A percentile compares a stretch with the other conserved stretches of the same genome.
phyloP scores from a whole-genome alignment of 495 filamentous ascomycete species.

The Rhizodiscina lignyota region DNA sequence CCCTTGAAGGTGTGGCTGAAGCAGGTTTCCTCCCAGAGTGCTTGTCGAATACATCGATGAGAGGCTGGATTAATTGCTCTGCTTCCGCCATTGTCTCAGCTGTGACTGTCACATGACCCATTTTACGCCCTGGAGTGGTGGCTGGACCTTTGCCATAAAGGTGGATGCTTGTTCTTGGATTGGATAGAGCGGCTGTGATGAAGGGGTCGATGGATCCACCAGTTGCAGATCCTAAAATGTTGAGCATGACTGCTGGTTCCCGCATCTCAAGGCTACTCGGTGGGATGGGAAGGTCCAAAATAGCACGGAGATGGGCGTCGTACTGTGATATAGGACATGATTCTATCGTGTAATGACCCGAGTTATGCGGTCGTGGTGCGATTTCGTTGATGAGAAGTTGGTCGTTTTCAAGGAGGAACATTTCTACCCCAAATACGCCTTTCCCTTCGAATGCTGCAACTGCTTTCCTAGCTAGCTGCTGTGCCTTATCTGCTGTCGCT shows the following conservation, averaged over 20 bases:
- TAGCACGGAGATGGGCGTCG: constrained; percentile 74
- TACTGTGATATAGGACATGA: constrained; percentile 81
- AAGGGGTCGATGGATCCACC: constrained; percentile 53
- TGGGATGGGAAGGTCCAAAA: constrained; percentile 61
- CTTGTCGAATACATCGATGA: constrained; percentile 19
- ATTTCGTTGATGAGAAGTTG: constrained; percentile 75
- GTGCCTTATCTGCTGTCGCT: constrained; percentile 43
- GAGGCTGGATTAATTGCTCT: constrained; percentile 41
- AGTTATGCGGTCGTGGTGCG: constrained; percentile 91
- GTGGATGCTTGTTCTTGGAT: constrained; percentile 47
- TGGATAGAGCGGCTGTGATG: constrained; percentile 43
- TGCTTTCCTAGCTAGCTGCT: constrained; percentile 62
- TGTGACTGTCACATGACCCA: constrained; percentile 79
- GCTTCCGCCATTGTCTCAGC: constrained; percentile 52
- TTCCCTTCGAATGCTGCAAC: constrained; percentile 69
- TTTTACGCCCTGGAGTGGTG: constrained; percentile 75
- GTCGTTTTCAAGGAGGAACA: constrained; percentile 73
- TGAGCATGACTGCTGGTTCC: constrained; percentile 76
- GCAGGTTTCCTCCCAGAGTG: constrained; percentile 7
- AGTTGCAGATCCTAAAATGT: constrained; percentile 70
- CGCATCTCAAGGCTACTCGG: constrained; percentile 38
- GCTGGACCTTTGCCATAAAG: constrained; percentile 73
- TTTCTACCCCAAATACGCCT: constrained; percentile 90
- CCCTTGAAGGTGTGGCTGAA: not conserved
- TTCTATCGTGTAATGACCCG: constrained; percentile 95